phyloP scores from a whole-genome alignment of 2,329 filamentous ascomycete species.

The Xylariaceae sp. region DNA sequence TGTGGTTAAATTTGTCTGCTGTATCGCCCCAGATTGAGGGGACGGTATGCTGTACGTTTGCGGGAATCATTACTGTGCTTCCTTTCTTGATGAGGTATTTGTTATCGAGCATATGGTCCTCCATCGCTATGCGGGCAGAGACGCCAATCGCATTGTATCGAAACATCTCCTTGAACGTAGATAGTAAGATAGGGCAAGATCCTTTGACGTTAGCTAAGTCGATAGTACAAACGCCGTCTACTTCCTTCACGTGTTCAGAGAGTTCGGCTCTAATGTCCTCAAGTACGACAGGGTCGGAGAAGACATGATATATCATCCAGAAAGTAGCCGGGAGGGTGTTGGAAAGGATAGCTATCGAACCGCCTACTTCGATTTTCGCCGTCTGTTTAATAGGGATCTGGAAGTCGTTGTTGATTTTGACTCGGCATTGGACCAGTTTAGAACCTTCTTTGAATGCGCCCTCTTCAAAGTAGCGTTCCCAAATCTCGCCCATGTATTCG shows the following conservation, averaged over 20 bases:
- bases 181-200: not conserved
- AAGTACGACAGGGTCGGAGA: conserved; percentile 31
- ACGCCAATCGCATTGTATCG: not conserved
- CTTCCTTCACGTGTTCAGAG: not conserved
- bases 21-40: not conserved
- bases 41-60: conserved; percentile 2
- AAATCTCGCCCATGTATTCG: conserved; percentile 18
- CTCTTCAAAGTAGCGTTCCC: conserved; percentile 19
- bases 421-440: conserved; percentile 3
- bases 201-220: conserved; percentile 1
- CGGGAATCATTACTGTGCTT: conserved; percentile 6
- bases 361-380: conserved; percentile 17
- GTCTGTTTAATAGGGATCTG: conserved; percentile 8
- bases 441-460: conserved; percentile 10
- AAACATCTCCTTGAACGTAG: not conserved
- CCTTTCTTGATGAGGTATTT: conserved; percentile 6
- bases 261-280: conserved; percentile 7
- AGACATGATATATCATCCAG: conserved; percentile 23
- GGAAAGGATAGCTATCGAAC: conserved; percentile 7
- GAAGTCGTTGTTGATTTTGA: conserved; percentile 15
- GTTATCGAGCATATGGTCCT: not conserved
- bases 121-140: not conserved
- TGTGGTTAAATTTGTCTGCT: conserved; percentile 7
- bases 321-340: conserved; percentile 20
- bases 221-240: not conserved